These are phyloP conservation scores for Starmerella gropengiesseri DNA, from an alignment of 805 yeast genomes.

Conservation along the genomic window DNA sequence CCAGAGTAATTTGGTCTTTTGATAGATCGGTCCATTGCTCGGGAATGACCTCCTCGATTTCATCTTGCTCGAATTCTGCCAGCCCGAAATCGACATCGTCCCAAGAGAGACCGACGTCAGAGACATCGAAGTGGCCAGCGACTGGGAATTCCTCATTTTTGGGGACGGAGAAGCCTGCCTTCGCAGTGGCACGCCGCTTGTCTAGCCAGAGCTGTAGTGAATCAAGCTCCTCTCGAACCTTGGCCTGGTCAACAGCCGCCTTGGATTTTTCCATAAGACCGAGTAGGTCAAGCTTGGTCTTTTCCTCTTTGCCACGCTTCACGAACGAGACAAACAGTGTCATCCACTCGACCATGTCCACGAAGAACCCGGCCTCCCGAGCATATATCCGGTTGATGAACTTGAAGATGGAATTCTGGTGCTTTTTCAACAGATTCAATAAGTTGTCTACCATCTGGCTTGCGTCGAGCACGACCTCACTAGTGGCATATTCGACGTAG, in stretches of 20 bases:
- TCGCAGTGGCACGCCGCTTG: slow-evolving; percentile 23
- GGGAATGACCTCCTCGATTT: slow-evolving; percentile 31
- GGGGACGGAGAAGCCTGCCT: slow-evolving; percentile 26
- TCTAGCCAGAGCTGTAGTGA: slow-evolving; percentile 30
- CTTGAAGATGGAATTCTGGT: slow-evolving; percentile 58
- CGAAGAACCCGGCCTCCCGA: slow-evolving; percentile 68
- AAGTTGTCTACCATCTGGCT: slow-evolving; percentile 58
- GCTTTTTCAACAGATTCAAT: slow-evolving; percentile 54
- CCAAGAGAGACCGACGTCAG: slow-evolving; percentile 32
- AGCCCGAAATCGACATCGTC: slow-evolving; percentile 40
- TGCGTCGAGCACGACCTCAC: slow-evolving; percentile 41
- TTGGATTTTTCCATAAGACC: slow-evolving; percentile 26
- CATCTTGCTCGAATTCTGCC: slow-evolving; percentile 40
- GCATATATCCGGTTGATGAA: slow-evolving; percentile 74
- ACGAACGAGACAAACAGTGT: slow-evolving; percentile 53
- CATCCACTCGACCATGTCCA: slow-evolving; percentile 63
- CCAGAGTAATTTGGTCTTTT: slow-evolving; percentile 27
- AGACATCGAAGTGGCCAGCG: slow-evolving; percentile 37
- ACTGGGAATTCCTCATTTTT: slow-evolving; percentile 28
- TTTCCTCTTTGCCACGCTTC: slow-evolving; percentile 42
- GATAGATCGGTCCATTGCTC: slow-evolving; percentile 27
- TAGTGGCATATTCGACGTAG: slow-evolving; percentile 43
- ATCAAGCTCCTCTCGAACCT: slow-evolving; percentile 35
- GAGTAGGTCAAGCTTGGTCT: slow-evolving; percentile 38
- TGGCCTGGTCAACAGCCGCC: slow-evolving; percentile 28